These are phyloP conservation scores for Penicillium sclerotigenum DNA, from an alignment of 2,329 filamentous ascomycete genomes.

Conservation along the genomic window DNA sequence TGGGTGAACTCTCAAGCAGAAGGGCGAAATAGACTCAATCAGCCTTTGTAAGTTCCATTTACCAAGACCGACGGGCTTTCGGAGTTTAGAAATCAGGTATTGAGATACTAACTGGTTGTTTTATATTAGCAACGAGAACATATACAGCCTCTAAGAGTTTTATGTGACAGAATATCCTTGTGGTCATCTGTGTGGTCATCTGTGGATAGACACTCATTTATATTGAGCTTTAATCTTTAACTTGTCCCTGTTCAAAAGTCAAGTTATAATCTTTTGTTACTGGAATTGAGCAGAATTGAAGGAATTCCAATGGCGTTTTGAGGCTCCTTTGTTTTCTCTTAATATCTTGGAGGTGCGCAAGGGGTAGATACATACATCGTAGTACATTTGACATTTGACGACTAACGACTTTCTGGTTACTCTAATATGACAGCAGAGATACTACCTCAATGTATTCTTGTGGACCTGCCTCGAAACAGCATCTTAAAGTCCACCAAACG, in stretches of 20 bases:
- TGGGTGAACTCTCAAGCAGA: constrained; percentile 59
- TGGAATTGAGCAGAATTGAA: neutral
- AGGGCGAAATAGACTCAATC: constrained; percentile 47
- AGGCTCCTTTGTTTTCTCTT: neutral
- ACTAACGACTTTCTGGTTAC: too few species aligned
- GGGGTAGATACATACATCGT: neutral
- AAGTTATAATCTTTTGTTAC: neutral
- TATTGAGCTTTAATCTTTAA: neutral
- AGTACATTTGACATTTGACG: too few species aligned
- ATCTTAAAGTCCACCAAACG: too few species aligned
- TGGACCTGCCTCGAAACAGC: too few species aligned
- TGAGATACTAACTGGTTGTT: neutral
- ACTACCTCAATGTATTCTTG: too few species aligned
- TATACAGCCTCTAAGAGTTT: neutral
- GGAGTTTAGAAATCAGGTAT: neutral
- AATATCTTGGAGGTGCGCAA: neutral
- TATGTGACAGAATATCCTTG: neutral
- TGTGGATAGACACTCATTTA: neutral
- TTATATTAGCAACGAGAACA: neutral
- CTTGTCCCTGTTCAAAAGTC: neutral
- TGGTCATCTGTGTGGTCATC: too few species aligned
- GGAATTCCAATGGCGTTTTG: neutral
- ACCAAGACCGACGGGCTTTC: too few species aligned
- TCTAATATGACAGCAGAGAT: too few species aligned
- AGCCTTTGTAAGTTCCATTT: constrained; percentile 41